Evolutionary conservation across 768 basidiomycete genomes (phyloP).

Genomic region (Rhizopogon vinicolor): DNA sequence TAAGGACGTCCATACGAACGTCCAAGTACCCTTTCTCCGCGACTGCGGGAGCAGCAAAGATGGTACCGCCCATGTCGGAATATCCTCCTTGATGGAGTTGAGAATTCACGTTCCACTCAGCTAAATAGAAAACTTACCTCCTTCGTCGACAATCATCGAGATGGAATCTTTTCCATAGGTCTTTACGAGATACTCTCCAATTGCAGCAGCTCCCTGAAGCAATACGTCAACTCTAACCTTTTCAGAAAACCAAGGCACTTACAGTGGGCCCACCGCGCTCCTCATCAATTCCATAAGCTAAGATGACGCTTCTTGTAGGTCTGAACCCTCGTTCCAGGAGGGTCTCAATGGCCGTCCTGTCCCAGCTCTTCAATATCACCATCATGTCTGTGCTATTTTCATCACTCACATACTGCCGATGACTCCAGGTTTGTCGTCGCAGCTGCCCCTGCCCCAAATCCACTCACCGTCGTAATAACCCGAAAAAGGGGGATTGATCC

Average conservation of each 20-base stretch:
- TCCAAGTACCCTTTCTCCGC: conserved; percentile 42
- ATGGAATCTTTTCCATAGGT: conserved; percentile 47
- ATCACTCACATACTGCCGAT: conserved; percentile 29
- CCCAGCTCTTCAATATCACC: background rate
- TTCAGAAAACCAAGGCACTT: background rate
- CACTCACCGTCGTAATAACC: conserved; percentile 41
- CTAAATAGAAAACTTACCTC: conserved; percentile 27
- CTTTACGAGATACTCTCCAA: conserved; percentile 36
- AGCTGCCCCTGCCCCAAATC: conserved; percentile 45
- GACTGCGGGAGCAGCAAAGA: conserved; percentile 27
- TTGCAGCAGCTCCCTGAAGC: conserved; percentile 35
- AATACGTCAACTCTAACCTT: background rate
- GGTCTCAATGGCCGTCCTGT: conserved; percentile 22
- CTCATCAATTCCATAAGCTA: conserved; percentile 43
- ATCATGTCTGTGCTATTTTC: background rate
- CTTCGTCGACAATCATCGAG: conserved; percentile 57
- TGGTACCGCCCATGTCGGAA: conserved; percentile 20
- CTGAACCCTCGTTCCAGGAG: conserved; percentile 24
- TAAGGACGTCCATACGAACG: conserved; percentile 36
- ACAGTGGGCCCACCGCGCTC: conserved; percentile 38
- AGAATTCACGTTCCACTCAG: background rate
- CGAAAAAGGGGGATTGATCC: conserved; percentile 47
- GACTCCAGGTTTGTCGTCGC: conserved; percentile 39
- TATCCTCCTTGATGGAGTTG: conserved; percentile 21
- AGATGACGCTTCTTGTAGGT: conserved; percentile 25